Conservation (phyloP, 495 filamentous ascomycete genomes). For the Hypomontagnella monticulosa region DNA sequence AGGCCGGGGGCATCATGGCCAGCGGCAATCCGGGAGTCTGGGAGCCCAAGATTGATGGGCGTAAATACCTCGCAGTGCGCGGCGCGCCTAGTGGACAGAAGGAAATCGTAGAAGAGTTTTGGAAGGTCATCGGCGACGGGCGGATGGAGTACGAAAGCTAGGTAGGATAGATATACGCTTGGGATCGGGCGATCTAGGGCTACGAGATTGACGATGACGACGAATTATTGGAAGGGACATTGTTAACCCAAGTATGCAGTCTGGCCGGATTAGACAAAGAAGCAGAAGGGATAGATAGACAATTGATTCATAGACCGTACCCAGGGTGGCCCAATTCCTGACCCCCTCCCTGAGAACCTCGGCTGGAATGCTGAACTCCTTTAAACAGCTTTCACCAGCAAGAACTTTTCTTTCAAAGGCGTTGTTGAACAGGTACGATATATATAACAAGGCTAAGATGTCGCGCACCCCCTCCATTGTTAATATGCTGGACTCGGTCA, state of each 20-base stretch:
- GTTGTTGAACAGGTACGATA: slow-evolving; percentile 6
- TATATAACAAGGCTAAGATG: background rate
- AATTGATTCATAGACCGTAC: slow-evolving; percentile 25
- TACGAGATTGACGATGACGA: slow-evolving; percentile 16
- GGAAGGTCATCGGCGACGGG: slow-evolving; percentile 64
- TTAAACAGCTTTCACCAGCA: slow-evolving; percentile 7
- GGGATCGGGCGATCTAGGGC: slow-evolving; percentile 12
- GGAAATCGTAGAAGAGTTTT: slow-evolving; percentile 84
- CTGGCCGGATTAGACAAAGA: slow-evolving; percentile 24
- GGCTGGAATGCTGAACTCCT: slow-evolving; percentile 30
- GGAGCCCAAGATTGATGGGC: slow-evolving; percentile 76
- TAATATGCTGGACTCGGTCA: background rate
- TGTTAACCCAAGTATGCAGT: slow-evolving; percentile 11
- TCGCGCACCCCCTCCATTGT: background rate
- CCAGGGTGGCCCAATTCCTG: slow-evolving; percentile 24
- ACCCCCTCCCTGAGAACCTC: slow-evolving; percentile 12
- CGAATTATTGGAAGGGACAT: slow-evolving; percentile 13
- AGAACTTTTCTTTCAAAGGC: slow-evolving; percentile 10
- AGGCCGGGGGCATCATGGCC: slow-evolving; percentile 84
- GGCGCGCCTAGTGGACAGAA: slow-evolving; percentile 72
- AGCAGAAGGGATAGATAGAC: slow-evolving; percentile 25
- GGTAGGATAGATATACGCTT: background rate
- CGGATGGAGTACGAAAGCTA: slow-evolving; percentile 62
- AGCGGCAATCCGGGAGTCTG: slow-evolving; percentile 81
- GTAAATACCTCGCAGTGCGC: slow-evolving; percentile 82